phyloP scores from a whole-genome alignment of 2,329 filamentous ascomycete genomes.

The Xylaria sp. region DNA sequence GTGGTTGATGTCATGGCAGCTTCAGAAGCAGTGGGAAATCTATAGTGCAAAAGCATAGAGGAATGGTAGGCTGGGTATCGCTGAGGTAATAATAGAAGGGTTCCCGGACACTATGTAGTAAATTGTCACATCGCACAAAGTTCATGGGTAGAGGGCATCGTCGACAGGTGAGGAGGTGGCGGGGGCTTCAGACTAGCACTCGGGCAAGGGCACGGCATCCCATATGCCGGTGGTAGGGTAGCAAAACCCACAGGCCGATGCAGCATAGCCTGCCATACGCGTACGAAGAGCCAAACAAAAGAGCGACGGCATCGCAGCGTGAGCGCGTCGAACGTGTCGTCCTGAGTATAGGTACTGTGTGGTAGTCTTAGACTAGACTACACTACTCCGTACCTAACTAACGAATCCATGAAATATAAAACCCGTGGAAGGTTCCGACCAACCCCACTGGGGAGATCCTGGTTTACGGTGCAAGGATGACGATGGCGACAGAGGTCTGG shows the following conservation, averaged over 20 bases:
- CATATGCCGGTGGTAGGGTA: slow-evolving; percentile 18
- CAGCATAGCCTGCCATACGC: background rate
- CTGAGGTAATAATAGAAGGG: slow-evolving; percentile 28
- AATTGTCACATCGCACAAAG: slow-evolving; percentile 1
- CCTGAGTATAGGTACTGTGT: slow-evolving; percentile 7
- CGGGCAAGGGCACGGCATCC: slow-evolving; percentile 18
- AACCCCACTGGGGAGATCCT: slow-evolving; percentile 41
- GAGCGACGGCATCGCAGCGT: slow-evolving; percentile 14
- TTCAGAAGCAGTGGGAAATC: slow-evolving; percentile 6
- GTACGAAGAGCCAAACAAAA: slow-evolving; percentile 10
- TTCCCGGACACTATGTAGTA: background rate
- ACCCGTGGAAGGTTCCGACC: slow-evolving; percentile 25
- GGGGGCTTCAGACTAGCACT: slow-evolving; percentile 6
- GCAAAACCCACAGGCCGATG: slow-evolving; percentile 19
- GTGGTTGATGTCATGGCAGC: slow-evolving; percentile 37
- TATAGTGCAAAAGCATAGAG: background rate
- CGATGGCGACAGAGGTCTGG: slow-evolving; percentile 28
- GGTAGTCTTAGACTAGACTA: slow-evolving; percentile 4
- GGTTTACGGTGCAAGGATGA: slow-evolving; percentile 39
- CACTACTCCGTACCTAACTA: too few species aligned
- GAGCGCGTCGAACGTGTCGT: slow-evolving; percentile 11
- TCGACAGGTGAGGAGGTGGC: slow-evolving; percentile 5
- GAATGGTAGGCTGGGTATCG: slow-evolving; percentile 29
- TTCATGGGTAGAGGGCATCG: slow-evolving; percentile 17
- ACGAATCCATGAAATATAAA: slow-evolving; percentile 18